Percentiles rank a stretch among this genome's conserved stretches.
Evolutionary conservation across 2,329 filamentous ascomycete species (phyloP).

Genomic region (Mycosphaerella sp.): DNA sequence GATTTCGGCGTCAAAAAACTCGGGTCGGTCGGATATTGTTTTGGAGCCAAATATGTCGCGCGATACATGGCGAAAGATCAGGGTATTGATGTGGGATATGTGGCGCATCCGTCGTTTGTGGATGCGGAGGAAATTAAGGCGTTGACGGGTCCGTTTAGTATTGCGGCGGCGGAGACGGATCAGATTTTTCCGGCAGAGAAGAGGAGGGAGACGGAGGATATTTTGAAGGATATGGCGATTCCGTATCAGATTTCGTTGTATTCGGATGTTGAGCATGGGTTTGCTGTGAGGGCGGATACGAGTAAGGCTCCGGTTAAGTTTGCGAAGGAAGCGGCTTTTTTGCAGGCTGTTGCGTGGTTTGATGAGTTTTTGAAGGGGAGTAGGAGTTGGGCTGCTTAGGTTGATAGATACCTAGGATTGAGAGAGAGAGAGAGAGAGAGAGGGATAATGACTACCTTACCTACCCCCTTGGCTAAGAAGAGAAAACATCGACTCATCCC

Average conservation of each 20-base stretch:
- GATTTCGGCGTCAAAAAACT: conserved; percentile 45
- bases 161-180: conserved; percentile 60
- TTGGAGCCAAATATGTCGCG: conserved; percentile 50
- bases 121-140: conserved; percentile 53
- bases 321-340: conserved; percentile 74
- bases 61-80: conserved; percentile 56
- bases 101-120: conserved; percentile 73
- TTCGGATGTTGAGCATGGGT: conserved; percentile 66
- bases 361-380: conserved; percentile 50
- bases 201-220: conserved; percentile 53
- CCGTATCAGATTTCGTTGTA: conserved; percentile 74
- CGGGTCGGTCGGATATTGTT: conserved; percentile 44
- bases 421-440: no score
- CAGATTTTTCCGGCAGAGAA: conserved; percentile 51
- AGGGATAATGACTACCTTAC: no score
- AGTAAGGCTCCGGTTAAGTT: conserved; percentile 54
- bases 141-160: conserved; percentile 52
- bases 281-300: conserved; percentile 62
- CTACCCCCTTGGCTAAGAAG: no score
- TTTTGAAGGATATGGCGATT: conserved; percentile 48
- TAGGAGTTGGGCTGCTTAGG: conserved; percentile 17
- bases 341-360: conserved; percentile 73
- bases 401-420: neutral
- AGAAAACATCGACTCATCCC: no score
- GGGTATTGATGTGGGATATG: conserved; percentile 60